Conservation (phyloP, 164 flowering plant genomes). For the Litsea cubeba region DNA sequence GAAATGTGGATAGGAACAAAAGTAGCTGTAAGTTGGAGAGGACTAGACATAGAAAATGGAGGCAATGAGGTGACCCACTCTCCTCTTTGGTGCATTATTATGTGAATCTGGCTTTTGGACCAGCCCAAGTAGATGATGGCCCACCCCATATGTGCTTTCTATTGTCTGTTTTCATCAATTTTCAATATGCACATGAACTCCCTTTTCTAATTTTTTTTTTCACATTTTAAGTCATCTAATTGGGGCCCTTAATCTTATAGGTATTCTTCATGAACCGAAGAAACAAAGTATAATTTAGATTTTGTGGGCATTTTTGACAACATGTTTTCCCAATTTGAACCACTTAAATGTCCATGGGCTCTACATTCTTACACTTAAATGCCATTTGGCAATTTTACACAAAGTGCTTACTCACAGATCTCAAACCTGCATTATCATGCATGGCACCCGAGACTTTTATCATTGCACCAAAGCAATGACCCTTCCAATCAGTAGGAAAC, state of each 20-base stretch:
- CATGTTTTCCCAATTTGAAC: neutral
- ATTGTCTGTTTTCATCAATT: constrained; percentile 20
- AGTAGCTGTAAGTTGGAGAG: neutral
- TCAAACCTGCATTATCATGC: too few species aligned
- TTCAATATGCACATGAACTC: constrained; percentile 5
- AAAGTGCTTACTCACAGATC: too few species aligned
- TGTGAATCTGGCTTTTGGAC: constrained; percentile 22
- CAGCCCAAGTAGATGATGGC: constrained; percentile 18
- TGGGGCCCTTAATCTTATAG: neutral
- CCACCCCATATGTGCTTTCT: constrained; percentile 26
- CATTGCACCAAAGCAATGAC: too few species aligned
- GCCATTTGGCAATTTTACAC: too few species aligned
- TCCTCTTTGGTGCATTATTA: constrained; percentile 19
- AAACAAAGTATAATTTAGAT: neutral
- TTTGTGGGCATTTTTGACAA: neutral
- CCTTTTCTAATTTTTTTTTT: neutral
- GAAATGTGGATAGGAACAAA: neutral
- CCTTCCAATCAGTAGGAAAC: too few species aligned
- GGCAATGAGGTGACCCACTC: constrained; percentile 19
- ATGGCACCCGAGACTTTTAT: too few species aligned
- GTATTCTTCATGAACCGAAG: too few species aligned
- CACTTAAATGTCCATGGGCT: neutral
- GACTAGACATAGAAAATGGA: constrained; percentile 2
- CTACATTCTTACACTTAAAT: too few species aligned
- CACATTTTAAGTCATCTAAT: neutral